Base-by-base conservation (phyloP, 352 stramenopile genomes). In the Phytophthora macrochlamydospora region DNA sequence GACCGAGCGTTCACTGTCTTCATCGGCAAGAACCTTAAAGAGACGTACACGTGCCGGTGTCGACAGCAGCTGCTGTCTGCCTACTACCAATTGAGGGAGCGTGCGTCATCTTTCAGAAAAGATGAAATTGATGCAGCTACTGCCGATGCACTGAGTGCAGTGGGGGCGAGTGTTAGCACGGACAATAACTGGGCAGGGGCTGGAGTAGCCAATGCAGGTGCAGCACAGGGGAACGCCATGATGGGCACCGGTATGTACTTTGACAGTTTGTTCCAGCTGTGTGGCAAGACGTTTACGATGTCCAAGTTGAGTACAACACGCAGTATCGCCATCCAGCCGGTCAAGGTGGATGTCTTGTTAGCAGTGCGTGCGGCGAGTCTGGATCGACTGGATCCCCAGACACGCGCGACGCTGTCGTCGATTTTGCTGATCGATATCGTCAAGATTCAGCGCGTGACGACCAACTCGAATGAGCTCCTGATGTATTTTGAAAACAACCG, bases 381-480 rank as follows among this genome's bases (percentile, higher is more conserved):
- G 40, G 89, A 94, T 57, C 76, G 89, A 18, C 60, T 96, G 37
- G 81, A 96, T 45, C 62, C 66, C 7, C 70, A 94, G 31, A 89
- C 73, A 9, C 81, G 81, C 32, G 73, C 76, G 7, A 93, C 87
- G 18, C 57, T 94, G 37, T 94, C 86, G 33, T 96, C 89, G 3
- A 92, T 93, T 57, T 63, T 94, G 57, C 58, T 96, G 5, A 94
- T 93, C 62, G 85, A 94, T 62, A 93, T 96, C 60, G 82, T 96
- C 65, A 96, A 96, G 71, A 90, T 96, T 50, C 89, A 96, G 54
- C 85, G 87, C 12, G 80, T 96, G 31, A 92, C 76, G 48, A 91
- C 79, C 29, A 94, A 96, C 55, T 92, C 87, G 8, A 93, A 81
- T n/a, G 85, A 93, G 43, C 49, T 96, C 13, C 55, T 96, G 32